Conservation (phyloP, 352 stramenopile species). For the Blastocystis sp. region DNA sequence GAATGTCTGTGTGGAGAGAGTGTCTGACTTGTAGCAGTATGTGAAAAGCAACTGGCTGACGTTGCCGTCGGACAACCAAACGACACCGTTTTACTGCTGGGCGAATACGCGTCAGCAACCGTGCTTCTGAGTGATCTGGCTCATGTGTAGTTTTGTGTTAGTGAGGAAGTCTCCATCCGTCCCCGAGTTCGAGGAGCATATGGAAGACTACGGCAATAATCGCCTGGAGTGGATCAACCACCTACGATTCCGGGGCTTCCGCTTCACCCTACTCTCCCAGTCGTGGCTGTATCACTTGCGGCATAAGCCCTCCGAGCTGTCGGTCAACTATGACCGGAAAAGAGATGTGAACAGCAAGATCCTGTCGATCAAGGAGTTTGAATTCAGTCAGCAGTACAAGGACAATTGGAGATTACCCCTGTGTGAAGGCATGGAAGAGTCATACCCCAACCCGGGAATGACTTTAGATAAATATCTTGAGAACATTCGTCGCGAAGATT, state of each 20-base stretch:
- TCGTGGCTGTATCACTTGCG: slow-evolving; percentile 33
- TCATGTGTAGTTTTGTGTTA: slow-evolving; percentile 36
- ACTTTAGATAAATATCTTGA: background rate
- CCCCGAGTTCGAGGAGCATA: background rate
- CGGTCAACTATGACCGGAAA: background rate
- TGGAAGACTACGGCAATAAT: slow-evolving; percentile 13
- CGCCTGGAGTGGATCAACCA: slow-evolving; percentile 45
- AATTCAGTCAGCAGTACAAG: background rate
- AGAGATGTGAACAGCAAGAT: background rate
- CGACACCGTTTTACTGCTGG: background rate
- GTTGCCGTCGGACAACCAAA: background rate
- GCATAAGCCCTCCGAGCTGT: background rate
- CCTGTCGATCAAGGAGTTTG: background rate
- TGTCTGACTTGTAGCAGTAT: slow-evolving; percentile 27
- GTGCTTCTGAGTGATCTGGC: background rate
- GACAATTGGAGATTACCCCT: background rate
- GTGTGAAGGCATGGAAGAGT: background rate
- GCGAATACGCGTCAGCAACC: slow-evolving; percentile 33
- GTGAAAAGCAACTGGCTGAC: background rate
- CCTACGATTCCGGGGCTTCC: slow-evolving; percentile 18
- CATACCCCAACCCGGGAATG: background rate
- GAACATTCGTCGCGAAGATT: background rate
- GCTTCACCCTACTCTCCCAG: slow-evolving; percentile 39
- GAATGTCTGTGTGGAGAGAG: background rate
- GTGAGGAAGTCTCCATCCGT: background rate